Base-by-base conservation (phyloP, 371 early-diverging fungal genomes). In the Cokeromyces recurvatus region DNA sequence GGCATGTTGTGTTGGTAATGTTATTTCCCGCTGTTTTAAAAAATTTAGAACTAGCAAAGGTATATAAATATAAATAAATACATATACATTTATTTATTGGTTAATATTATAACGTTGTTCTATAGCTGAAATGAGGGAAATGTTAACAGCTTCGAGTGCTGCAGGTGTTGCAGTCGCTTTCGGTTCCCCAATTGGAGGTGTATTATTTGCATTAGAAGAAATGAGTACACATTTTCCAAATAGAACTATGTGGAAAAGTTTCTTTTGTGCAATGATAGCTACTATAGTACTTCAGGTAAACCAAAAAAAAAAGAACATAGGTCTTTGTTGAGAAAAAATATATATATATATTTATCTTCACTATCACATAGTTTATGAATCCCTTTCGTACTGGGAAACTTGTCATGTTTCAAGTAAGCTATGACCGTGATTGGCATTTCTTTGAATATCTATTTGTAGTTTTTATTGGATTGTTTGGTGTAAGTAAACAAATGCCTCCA, bases 91-190 rank as follows among this genome's bases (percentile, higher is more conserved):
- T 29, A 5, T 29, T 8, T 8, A 5, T 5, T 29, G 5, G 29
- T 8, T 8, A 29, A 11, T 8, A 8, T 11, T 8, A 34, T n/a
- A 29, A 29, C 29, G 14, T 24, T 46, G 2, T 39, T 16, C 1
- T 17, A 10, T 53, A 77, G 90, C 88, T 7, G 89, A 88, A 54
- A 87, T 88, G 56, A 81, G 96, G 38, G 94, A 95, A 62, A 91
- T 96, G 17, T 66, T 96, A 27, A 91, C 93, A 4, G 95, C 95
- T 2, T 86, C 95, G 0, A 80, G 90, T 24, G 96, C 97, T 0
- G 95, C 98, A 0, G 98, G 98, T 32, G 91, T 96, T 11, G 86
- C 92, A 14, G 92, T 93, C 21, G 91, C 90, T 19, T 98, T 98
- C 71, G 98, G 96, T 8, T 89, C 95, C 0, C 98, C 98, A 0